Evolutionary conservation across 2,329 filamentous ascomycete species (phyloP), one percentile per base, ranked within the genome.

Genomic region (Aspergillus persii): DNA sequence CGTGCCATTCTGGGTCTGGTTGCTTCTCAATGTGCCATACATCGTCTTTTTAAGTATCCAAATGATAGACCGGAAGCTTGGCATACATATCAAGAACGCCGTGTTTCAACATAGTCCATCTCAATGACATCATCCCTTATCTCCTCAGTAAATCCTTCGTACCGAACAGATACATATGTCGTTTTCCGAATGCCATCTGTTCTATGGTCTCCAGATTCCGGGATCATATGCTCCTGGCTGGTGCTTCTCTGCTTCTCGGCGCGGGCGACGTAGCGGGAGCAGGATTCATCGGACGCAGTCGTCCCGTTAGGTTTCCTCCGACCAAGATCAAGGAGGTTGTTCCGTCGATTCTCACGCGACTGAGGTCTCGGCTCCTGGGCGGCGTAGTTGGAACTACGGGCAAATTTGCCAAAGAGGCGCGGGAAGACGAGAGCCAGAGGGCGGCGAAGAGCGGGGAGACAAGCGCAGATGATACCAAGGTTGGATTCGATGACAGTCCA

Each of bases 401-500:
- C 3, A 2, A 58, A 36, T 48, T 26, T 44, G 11, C 44, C 53
- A 29, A 63, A 53, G 26, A 63, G 23, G 8, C 30, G 30, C 11
- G 63, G 61, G 41, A 60, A 62, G 23, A 59, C 26, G n/a, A 61
- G 41, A 11, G 58, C 41, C 3, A 76, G 61, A 2, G 68, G 65
- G 3, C 63, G 61, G 44, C 68, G 64, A 11, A 71, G 65, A 64
- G 74, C 73, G 3, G 75, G 75, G 4, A 77, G 68, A 59, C 71
- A 76, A 12, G 75, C 72, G 57, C 74, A 77, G 36, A 76, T 72
- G 27, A 77, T 71, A 5, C 66, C 74, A 9, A 73, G 63, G 53
- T 74, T 73, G 15, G 67, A 67, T 63, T 77, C 75, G 46, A 77
- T 68, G 9, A 71, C 68, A 3, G 73, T 74, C 75, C 75, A 78